Evolutionary conservation across 2,329 filamentous ascomycete genomes (phyloP), one percentile per base, ranked within the genome.

Genomic region (Pseudocercospora musae): DNA sequence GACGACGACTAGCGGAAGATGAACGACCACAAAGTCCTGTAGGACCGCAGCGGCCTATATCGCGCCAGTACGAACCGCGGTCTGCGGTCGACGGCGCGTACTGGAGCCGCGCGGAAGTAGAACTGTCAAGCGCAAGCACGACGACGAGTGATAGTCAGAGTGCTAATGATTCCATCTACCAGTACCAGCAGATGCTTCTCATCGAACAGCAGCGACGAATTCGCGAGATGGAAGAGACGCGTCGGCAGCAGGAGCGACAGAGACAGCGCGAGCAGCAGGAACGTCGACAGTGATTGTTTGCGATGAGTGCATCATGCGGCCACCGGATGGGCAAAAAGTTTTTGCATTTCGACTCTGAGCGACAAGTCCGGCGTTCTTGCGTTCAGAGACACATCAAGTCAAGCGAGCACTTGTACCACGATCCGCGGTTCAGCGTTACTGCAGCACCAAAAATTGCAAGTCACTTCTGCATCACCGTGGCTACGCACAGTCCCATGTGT

Each of bases 121-220:
- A 42, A n/a, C 37, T 11, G 1, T 57, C 31, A 15, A 57, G 37
- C 11, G 42, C 31, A 13, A 52, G 48, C 25, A 52, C 48, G 15
- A 29, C 48, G 23, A n/a, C 48, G 6, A 52, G 15, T 18, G 25
- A 37, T 23, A 23, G 37, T 44, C 37, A 52, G 8, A 52, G 48
- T 25, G 48, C 58, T n/a, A 48, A n/a, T 25, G 62, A 61, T 20
- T 49, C 63, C 15, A 53, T 65, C 21, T 49, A 59, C n/a, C 57
- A 63, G 15, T 63, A 65, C 37, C 60, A 62, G 18, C 53, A 55
- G n/a, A 65, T 65, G 63, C 57, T 65, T 1, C 60, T 65, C 3
- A 37, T 58, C n/a, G 63, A 65, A 29, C 63, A 61, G 52, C 53
- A 31, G 46, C 55, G 55, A 31, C 63, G 63, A 10, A 65, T 58